phyloP scores from a whole-genome alignment of 1,284 basidiomycete genomes.

The Ceratobasidium sp. region DNA sequence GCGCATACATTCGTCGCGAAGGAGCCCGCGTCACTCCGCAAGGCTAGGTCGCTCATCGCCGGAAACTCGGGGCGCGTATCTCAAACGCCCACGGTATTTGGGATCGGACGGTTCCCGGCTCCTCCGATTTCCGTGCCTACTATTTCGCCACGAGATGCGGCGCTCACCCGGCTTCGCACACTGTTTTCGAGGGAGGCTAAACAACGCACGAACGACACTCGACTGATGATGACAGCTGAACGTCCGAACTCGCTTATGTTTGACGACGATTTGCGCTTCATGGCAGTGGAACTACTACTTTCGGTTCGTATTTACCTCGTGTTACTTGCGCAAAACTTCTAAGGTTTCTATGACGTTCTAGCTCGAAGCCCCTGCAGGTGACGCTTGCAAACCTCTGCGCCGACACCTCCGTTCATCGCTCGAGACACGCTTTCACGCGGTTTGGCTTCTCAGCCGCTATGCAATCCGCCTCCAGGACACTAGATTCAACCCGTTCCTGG shows the following conservation, averaged over 20 bases:
- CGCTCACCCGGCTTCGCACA: slow-evolving; percentile 12
- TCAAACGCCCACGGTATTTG: neutral
- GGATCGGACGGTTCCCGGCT: neutral
- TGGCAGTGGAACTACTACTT: slow-evolving; percentile 1
- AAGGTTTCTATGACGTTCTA: neutral
- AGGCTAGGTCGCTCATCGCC: slow-evolving; percentile 29
- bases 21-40: slow-evolving; percentile 31
- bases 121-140: slow-evolving; percentile 1
- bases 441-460: slow-evolving; percentile 35
- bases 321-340: neutral
- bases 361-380: slow-evolving; percentile 20
- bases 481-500: slow-evolving; percentile 23
- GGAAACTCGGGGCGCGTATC: neutral
- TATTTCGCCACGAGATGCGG: slow-evolving; percentile 7
- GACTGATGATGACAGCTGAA: neutral
- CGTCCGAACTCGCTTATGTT: slow-evolving; percentile 10
- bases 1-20: slow-evolving; percentile 35
- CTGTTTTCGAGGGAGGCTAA: slow-evolving; percentile 9
- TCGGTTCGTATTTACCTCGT: slow-evolving; percentile 11
- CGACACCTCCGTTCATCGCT: slow-evolving; percentile 20
- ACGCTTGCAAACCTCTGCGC: slow-evolving; percentile 9
- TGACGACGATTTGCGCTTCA: slow-evolving; percentile 5
- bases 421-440: slow-evolving; percentile 35
- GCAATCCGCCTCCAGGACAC: slow-evolving; percentile 2
- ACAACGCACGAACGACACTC: slow-evolving; percentile 21